A percentile compares a stretch with the other conserved stretches of the same genome.
Conservation (phyloP, 371 early-diverging fungal species). For the Lichtheimia hyalospora region DNA sequence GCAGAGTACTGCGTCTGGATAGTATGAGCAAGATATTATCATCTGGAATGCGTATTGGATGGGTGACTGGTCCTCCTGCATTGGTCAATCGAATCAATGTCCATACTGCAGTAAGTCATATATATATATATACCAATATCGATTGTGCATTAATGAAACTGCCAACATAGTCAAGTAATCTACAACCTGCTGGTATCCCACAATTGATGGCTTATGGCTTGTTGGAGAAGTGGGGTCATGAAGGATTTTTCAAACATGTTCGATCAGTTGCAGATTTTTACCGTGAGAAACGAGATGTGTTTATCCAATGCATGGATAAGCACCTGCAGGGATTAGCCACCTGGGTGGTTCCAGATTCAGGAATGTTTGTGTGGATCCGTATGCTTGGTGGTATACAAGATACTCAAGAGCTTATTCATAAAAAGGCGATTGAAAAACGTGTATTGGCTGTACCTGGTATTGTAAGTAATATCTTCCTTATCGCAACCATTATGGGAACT, state of each 20-base stretch:
- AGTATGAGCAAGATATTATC: conserved; percentile 81
- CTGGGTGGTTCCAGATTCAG: conserved; percentile 69
- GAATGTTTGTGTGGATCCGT: conserved; percentile 87
- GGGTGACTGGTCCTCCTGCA: conserved; percentile 71
- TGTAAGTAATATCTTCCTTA: conserved; percentile 19
- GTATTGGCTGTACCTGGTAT: conserved; percentile 78
- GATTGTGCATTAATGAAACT: background rate
- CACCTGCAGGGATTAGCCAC: conserved; percentile 67
- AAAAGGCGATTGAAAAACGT: conserved; percentile 65
- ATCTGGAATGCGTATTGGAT: conserved; percentile 79
- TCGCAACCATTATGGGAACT: too few relatives aligned
- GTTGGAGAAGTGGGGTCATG: conserved; percentile 58
- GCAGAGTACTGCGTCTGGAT: conserved; percentile 80
- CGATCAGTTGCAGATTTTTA: conserved; percentile 60
- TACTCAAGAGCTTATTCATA: conserved; percentile 61
- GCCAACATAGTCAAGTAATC: conserved; percentile 48
- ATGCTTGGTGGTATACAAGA: conserved; percentile 62
- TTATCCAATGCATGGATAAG: conserved; percentile 55
- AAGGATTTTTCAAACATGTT: conserved; percentile 71
- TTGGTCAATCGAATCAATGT: conserved; percentile 70
- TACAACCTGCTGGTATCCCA: conserved; percentile 74
- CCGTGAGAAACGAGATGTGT: conserved; percentile 57
- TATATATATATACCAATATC: background rate
- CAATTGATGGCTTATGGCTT: conserved; percentile 68
- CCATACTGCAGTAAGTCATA: conserved; percentile 53